Percentiles rank a stretch among this genome's conserved stretches.
Conservation (phyloP, 2,329 filamentous ascomycete species). For the Scedosporium aurantiacum region DNA sequence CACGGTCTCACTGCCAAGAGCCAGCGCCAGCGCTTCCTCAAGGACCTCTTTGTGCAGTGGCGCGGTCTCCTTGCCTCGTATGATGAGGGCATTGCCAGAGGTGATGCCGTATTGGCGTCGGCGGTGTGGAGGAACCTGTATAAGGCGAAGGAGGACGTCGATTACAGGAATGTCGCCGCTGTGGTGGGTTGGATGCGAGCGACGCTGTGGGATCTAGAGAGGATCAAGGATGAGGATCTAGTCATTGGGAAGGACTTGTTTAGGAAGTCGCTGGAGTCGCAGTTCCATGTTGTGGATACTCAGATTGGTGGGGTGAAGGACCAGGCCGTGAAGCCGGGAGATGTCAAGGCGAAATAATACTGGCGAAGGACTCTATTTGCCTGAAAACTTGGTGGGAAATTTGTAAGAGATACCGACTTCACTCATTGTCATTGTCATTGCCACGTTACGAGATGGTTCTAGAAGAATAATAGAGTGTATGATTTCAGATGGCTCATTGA, state of each 20-base stretch:
- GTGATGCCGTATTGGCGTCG: conserved; percentile 65
- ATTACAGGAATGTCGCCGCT: conserved; percentile 38
- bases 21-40: conserved; percentile 56
- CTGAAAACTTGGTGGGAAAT: not conserved
- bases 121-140: conserved; percentile 93
- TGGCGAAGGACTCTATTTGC: not conserved
- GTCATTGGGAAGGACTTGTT: conserved; percentile 29
- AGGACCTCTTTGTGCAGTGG: conserved; percentile 91
- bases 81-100: conserved; percentile 68
- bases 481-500: not conserved
- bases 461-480: not conserved
- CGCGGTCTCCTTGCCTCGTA: conserved; percentile 75
- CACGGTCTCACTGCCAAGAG: conserved; percentile 56
- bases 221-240: conserved; percentile 33
- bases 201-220: conserved; percentile 35
- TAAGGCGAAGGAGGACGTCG: conserved; percentile 50
- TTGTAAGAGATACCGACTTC: conserved; percentile 6
- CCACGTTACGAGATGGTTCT: not conserved
- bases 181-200: conserved; percentile 47
- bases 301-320: not conserved
- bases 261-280: conserved; percentile 19
- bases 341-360: not conserved
- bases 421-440: conserved; percentile 1
- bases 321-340: not conserved
- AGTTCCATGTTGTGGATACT: not conserved